Evolutionary conservation across 2,329 filamentous ascomycete species (phyloP).

Genomic region (Fusarium abutilonis): DNA sequence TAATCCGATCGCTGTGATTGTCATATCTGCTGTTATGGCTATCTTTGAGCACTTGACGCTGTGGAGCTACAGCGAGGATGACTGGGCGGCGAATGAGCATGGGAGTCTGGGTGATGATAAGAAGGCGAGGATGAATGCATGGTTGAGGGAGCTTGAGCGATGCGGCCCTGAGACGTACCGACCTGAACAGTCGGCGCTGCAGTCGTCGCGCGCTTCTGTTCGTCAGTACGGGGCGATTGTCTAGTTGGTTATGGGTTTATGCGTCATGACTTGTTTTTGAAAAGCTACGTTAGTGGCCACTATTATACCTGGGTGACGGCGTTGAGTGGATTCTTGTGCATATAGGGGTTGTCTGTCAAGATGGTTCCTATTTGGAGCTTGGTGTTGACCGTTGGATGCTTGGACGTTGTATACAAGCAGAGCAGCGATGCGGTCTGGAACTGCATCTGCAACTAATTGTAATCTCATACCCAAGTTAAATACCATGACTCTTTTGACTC

Average conservation of each 20-base stretch:
- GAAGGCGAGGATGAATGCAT: conserved; percentile 47
- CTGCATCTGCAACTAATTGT: conserved; percentile 8
- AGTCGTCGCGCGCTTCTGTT: conserved; percentile 31
- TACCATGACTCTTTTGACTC: conserved; percentile 5
- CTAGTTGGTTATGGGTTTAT: conserved; percentile 1
- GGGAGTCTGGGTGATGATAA: conserved; percentile 44
- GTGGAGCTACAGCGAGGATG: conserved; percentile 48
- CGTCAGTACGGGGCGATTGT: conserved; percentile 31
- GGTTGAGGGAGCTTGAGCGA: conserved; percentile 45
- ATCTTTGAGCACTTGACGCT: conserved; percentile 49
- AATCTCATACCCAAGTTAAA: conserved; percentile 12
- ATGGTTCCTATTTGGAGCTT: conserved; percentile 20
- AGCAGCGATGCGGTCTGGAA: conserved; percentile 1
- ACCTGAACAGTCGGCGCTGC: conserved; percentile 31
- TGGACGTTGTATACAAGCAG: neutral
- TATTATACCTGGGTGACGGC: conserved; percentile 12
- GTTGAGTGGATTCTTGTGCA: conserved; percentile 11
- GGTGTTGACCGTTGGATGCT: neutral
- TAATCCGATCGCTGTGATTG: conserved; percentile 45
- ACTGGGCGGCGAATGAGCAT: conserved; percentile 34
- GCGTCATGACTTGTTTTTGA: neutral
- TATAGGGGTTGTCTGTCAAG: neutral
- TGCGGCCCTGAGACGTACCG: conserved; percentile 23
- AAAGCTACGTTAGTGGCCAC: conserved; percentile 11
- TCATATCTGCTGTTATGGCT: conserved; percentile 46